These are phyloP conservation scores for Orychophragmus violaceus DNA, from an alignment of 345 rosid genomes.

Conservation along the genomic window DNA sequence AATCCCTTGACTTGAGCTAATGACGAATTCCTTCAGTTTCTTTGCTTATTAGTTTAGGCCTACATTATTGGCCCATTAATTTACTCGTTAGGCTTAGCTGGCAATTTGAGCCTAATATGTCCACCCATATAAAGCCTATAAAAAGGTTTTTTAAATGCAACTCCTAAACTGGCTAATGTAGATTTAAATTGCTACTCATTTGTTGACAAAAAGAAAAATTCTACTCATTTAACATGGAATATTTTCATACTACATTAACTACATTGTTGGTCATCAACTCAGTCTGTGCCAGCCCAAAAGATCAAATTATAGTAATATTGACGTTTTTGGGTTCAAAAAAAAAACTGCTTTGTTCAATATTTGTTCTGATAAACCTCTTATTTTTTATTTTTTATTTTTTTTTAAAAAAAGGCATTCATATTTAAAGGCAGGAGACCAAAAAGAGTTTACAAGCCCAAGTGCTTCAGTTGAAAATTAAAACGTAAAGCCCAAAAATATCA, in stretches of 20 bases:
- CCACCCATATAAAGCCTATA: not conserved
- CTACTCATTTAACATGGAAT: no score
- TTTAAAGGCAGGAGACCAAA: no score
- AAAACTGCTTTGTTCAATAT: not conserved
- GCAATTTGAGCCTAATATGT: not conserved
- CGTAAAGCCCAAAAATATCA: no score
- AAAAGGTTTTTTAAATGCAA: not conserved
- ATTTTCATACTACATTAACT: no score
- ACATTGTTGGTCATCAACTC: no score
- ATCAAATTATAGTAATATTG: not conserved
- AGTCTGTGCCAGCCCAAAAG: not conserved
- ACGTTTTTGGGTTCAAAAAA: not conserved
- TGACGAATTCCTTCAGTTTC: not conserved
- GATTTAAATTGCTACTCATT: not conserved
- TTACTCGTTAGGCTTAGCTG: not conserved
- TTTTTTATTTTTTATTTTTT: no score
- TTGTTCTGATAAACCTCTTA: no score
- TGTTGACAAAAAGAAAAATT: no score
- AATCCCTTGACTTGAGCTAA: not conserved
- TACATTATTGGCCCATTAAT: not conserved
- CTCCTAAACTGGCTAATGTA: not conserved
- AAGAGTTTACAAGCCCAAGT: no score
- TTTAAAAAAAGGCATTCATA: no score
- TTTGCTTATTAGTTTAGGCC: not conserved
- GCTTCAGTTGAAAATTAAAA: no score